Conservation (phyloP, 2,329 filamentous ascomycete species). For the Calonectria pauciramosa region DNA sequence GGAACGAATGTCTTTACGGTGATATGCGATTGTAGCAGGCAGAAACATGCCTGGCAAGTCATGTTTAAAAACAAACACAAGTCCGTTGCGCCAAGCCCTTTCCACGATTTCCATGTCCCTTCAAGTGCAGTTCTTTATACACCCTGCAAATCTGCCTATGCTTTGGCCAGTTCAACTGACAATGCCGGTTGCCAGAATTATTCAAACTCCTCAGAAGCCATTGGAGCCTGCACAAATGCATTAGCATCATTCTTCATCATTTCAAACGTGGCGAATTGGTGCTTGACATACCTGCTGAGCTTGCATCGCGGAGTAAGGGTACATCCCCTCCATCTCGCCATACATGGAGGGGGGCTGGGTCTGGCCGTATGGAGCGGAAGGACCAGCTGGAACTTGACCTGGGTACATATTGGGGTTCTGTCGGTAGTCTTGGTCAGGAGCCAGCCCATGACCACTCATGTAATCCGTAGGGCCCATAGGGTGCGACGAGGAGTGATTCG, state of each 20-base stretch:
- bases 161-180: not conserved
- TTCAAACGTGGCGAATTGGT: not conserved
- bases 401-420: slow-evolving; percentile 85
- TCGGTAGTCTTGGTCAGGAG: slow-evolving; percentile 83
- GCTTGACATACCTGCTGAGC: slow-evolving; percentile 80
- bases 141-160: slow-evolving; percentile 17
- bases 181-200: slow-evolving; percentile 34
- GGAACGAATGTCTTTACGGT: slow-evolving; percentile 34
- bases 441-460: slow-evolving; percentile 73
- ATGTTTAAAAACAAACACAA: slow-evolving; percentile 33
- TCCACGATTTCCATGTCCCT: slow-evolving; percentile 30
- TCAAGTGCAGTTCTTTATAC: slow-evolving; percentile 30
- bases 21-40: slow-evolving; percentile 27
- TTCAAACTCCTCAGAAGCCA: slow-evolving; percentile 62
- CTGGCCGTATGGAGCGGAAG: slow-evolving; percentile 81
- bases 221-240: slow-evolving; percentile 52
- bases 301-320: slow-evolving; percentile 84
- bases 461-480: slow-evolving; percentile 73
- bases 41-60: slow-evolving; percentile 27
- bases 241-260: slow-evolving; percentile 29
- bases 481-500: slow-evolving; percentile 69
- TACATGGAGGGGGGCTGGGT: slow-evolving; percentile 81
- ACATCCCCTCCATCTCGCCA: slow-evolving; percentile 86
- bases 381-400: slow-evolving; percentile 81
- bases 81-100: slow-evolving; percentile 42